These are phyloP conservation scores for Fraxinus ornus DNA, from an alignment of 305 asterid genomes.

Conservation along the genomic window DNA sequence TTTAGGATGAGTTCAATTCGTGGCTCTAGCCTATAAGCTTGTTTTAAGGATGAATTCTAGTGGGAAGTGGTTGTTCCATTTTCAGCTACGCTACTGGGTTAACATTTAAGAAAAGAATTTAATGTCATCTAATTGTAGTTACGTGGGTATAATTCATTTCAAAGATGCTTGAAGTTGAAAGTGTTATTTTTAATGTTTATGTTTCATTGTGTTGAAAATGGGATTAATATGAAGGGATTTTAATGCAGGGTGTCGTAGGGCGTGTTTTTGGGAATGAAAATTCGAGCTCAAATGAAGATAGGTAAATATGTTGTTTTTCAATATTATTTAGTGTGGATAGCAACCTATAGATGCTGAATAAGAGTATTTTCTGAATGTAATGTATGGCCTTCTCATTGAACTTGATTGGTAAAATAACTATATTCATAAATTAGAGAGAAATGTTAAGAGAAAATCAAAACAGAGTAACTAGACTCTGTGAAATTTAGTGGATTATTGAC, in stretches of 20 bases:
- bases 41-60: neutral
- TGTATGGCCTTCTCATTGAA: neutral
- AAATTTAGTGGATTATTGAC: neutral
- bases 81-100: neutral
- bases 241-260: slow-evolving; percentile 80
- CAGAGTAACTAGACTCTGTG: neutral
- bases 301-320: slow-evolving; percentile 38
- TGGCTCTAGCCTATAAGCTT: neutral
- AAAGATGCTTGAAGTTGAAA: neutral
- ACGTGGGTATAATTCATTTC: neutral
- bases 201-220: neutral
- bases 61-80: neutral
- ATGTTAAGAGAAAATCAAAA: neutral
- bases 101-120: neutral
- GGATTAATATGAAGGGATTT: neutral
- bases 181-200: neutral
- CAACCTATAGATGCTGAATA: neutral
- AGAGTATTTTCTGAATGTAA: neutral
- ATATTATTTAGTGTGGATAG: neutral
- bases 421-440: neutral
- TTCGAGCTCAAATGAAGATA: slow-evolving; percentile 69
- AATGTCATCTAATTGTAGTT: neutral
- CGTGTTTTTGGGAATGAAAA: slow-evolving; percentile 79
- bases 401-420: neutral
- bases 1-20: neutral